Conservation (phyloP, 1,284 basidiomycete genomes). For the Cystobasidium slooffiae region DNA sequence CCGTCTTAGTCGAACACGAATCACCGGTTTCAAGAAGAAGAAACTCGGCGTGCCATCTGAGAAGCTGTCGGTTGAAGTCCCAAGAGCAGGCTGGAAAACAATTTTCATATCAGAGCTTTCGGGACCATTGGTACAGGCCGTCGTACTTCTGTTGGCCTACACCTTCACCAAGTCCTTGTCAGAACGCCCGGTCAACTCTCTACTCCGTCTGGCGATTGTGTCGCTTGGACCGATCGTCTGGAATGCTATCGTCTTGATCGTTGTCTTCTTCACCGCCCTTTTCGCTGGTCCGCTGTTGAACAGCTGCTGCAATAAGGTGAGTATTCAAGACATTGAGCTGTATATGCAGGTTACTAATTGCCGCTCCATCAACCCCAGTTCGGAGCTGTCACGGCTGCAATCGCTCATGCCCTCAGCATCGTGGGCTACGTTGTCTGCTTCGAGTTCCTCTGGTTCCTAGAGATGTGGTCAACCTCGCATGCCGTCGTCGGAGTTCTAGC, state of each 20-base stretch:
- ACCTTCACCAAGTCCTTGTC: conserved; percentile 64
- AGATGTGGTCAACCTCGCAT: conserved; percentile 80
- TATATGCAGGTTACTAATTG: conserved; percentile 21
- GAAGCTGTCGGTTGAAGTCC: conserved; percentile 86
- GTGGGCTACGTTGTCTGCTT: conserved; percentile 88
- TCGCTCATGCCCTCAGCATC: conserved; percentile 78
- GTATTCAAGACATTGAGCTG: conserved; percentile 5
- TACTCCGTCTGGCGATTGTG: conserved; percentile 91
- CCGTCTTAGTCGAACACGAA: conserved; percentile 88
- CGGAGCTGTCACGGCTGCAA: conserved; percentile 84
- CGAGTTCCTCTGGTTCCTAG: conserved; percentile 69
- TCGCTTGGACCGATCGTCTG: conserved; percentile 92
- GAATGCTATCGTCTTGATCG: conserved; percentile 86
- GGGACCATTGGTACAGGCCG: conserved; percentile 79
- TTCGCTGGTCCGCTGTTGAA: conserved; percentile 91
- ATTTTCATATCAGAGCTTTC: conserved; percentile 86
- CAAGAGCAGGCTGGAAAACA: conserved; percentile 85
- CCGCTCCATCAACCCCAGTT: conserved; percentile 72
- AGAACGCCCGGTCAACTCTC: conserved; percentile 64
- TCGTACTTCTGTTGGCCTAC: conserved; percentile 84
- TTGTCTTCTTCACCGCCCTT: conserved; percentile 85
- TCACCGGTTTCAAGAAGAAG: conserved; percentile 98
- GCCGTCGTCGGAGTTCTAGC: conserved; percentile 85
- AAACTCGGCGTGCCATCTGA: conserved; percentile 90
- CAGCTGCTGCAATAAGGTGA: conserved; percentile 53